A percentile compares a stretch with the other conserved stretches of the same genome.
These are phyloP conservation scores for Malus fusca DNA, from an alignment of 306 rosid species.

Conservation along the genomic window DNA sequence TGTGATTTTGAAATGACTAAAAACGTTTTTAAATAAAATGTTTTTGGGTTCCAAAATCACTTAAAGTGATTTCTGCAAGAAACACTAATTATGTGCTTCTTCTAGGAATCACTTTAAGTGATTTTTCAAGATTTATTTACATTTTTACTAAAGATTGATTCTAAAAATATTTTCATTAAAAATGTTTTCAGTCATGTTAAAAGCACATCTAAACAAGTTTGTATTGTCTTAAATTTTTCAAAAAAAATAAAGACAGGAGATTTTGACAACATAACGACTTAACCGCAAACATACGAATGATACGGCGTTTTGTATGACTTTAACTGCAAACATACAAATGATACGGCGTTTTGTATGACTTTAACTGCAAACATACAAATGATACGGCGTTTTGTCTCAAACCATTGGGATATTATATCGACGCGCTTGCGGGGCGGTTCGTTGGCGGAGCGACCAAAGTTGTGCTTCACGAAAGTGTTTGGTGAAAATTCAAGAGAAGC, in stretches of 20 bases:
- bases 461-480: not conserved
- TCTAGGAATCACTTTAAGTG: too few relatives aligned
- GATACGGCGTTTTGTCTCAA: not conserved
- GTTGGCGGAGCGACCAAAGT: not conserved
- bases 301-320: too few relatives aligned
- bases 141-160: too few relatives aligned
- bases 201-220: accelerated
- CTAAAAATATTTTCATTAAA: too few relatives aligned
- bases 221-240: too few relatives aligned
- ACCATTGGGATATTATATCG: not conserved
- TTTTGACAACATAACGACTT: too few relatives aligned
- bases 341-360: not conserved
- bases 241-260: too few relatives aligned
- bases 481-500: not conserved
- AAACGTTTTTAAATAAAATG: accelerated
- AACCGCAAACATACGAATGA: not conserved
- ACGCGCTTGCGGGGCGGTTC: not conserved
- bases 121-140: too few relatives aligned
- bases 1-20: too few relatives aligned
- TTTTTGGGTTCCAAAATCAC: accelerated
- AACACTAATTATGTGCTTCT: accelerated
- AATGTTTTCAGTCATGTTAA: accelerated
- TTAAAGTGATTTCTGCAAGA: too few relatives aligned
- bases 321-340: not conserved
- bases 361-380: not conserved